Evolutionary conservation across 1,139 yeast species (phyloP), one percentile per base, ranked within the genome.

Genomic region (Geotrichum fermentans): DNA sequence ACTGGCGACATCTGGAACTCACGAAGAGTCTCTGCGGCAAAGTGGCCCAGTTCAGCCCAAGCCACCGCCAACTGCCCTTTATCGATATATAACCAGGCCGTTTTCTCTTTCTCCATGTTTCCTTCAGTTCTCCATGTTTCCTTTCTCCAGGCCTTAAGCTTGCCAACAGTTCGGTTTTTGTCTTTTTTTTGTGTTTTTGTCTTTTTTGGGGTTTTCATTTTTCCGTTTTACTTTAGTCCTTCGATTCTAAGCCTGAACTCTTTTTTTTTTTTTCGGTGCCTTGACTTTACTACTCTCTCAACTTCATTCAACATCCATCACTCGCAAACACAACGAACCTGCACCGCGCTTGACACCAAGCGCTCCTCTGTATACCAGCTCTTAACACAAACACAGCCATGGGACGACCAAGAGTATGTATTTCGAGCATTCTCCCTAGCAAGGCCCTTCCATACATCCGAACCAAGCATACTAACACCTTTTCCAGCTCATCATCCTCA

Each of bases 381-480:
- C n/a, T n/a, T n/a, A n/a, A n/a, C n/a, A n/a, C n/a, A n/a, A 24
- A 10, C 28, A 24, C 10, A 22, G 32, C 36, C 8, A 79, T 79
- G 83, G 82, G 74, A 5, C 73, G 77, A 62, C 83, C 84, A 49
- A 75, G 80, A 60, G 83, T 78, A 70, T 45, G 82, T 72, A 49
- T 13, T n/a, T 13, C n/a, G n/a, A 17, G 26, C n/a, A 13, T 21
- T n/a, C 13, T 10, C 22, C 10, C 36, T 24, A 6, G 28, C 13
- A 20, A 11, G 7, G 22, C 7, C 11, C 20, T 21, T 17, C 28
- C 28, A 6, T 24, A 6, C 10, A 6, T 24, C 28, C 28, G 28
- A 6, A 24, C 28, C 28, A 24, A n/a, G n/a, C n/a, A 2, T 24
- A 13, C 39, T 46, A 40, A 36, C 43, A 43, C 53, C 22, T 22